These are phyloP conservation scores for Prunus salicina DNA, from an alignment of 306 rosid species.

Conservation along the genomic window DNA sequence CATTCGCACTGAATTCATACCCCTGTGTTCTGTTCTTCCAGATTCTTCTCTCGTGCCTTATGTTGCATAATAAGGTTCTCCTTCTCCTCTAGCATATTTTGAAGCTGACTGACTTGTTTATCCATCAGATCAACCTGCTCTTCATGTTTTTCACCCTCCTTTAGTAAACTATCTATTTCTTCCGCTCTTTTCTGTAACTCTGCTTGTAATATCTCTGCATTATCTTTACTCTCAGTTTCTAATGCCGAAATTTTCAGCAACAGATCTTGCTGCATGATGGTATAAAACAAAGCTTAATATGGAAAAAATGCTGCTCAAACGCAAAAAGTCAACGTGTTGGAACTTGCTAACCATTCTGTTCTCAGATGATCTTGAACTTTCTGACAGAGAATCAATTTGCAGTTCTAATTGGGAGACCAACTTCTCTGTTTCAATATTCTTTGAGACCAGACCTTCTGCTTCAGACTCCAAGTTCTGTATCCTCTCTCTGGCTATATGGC, in stretches of 20 bases:
- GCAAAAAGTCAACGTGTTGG: slow-evolving; percentile 14
- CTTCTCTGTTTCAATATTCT: slow-evolving; percentile 61
- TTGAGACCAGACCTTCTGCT: slow-evolving; percentile 53
- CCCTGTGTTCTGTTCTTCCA: slow-evolving; percentile 67
- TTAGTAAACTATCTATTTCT: slow-evolving; percentile 51
- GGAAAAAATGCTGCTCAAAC: slow-evolving; percentile 10
- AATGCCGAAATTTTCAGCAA: slow-evolving; percentile 60
- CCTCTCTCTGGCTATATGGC: slow-evolving; percentile 52
- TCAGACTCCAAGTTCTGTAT: slow-evolving; percentile 68
- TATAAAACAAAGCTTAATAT: slow-evolving; percentile 28
- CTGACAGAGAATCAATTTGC: slow-evolving; percentile 46
- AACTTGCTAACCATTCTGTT: slow-evolving; percentile 54
- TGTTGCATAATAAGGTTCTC: slow-evolving; percentile 53
- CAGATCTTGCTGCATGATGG: slow-evolving; percentile 63
- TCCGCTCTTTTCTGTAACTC: slow-evolving; percentile 65
- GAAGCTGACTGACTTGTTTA: slow-evolving; percentile 55
- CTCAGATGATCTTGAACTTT: slow-evolving; percentile 64
- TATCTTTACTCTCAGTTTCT: slow-evolving; percentile 63
- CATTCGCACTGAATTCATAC: slow-evolving; percentile 37
- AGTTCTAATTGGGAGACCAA: slow-evolving; percentile 64
- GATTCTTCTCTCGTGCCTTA: slow-evolving; percentile 65
- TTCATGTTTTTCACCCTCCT: slow-evolving; percentile 50
- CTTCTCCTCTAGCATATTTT: slow-evolving; percentile 50
- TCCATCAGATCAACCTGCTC: slow-evolving; percentile 51
- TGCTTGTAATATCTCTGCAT: slow-evolving; percentile 49